These are phyloP conservation scores for Mucuna pruriens DNA, from an alignment of 306 rosid species.

Conservation along the genomic window DNA sequence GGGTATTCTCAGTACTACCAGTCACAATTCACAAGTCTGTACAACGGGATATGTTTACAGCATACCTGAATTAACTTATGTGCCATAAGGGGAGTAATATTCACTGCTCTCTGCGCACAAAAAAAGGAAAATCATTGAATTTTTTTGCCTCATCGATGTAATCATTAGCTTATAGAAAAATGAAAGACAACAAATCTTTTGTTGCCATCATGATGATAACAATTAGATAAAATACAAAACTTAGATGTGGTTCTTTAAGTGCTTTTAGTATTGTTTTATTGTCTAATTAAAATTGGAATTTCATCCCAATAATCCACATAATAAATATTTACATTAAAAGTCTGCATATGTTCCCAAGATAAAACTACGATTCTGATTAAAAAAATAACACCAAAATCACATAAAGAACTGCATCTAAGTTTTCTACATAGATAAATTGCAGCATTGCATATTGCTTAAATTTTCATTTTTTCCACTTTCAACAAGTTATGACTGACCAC, in stretches of 20 bases:
- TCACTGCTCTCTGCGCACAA: constrained; percentile 77
- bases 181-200: neutral
- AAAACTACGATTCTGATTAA: neutral
- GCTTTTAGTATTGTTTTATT: neutral
- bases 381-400: neutral
- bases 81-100: constrained; percentile 78
- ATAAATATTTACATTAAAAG: neutral
- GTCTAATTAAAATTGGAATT: neutral
- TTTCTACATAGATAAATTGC: neutral
- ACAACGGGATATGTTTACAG: constrained; percentile 3
- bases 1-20: neutral
- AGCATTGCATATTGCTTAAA: neutral
- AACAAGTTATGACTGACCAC: neutral
- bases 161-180: constrained; percentile 22
- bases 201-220: neutral
- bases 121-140: constrained; percentile 13
- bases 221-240: neutral
- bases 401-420: neutral
- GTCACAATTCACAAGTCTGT: neutral
- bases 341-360: neutral
- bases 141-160: neutral
- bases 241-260: neutral
- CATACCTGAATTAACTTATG: constrained; percentile 77
- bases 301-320: neutral
- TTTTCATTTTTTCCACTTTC: neutral